A percentile compares a stretch with the other conserved stretches of the same genome.
Conservation (phyloP, 805 yeast species). For the Wickerhamiella brachini region DNA sequence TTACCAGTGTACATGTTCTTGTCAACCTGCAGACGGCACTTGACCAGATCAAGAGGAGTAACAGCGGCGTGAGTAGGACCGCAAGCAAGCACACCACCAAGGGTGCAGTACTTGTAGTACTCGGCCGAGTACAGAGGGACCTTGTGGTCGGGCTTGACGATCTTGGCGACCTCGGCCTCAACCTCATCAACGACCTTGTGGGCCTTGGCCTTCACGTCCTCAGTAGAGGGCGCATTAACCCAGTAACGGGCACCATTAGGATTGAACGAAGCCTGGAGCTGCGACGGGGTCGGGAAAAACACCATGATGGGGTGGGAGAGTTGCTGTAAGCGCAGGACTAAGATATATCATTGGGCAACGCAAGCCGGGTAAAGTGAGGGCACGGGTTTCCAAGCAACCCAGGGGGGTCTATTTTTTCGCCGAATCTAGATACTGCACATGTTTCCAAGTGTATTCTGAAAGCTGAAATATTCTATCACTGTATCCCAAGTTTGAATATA, state of each 20-base stretch:
- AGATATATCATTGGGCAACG: not conserved
- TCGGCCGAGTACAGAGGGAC: conserved; percentile 46
- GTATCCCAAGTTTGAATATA: too few species aligned
- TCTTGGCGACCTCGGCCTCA: conserved; percentile 24
- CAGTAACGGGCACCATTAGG: conserved; percentile 26
- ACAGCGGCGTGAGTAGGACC: conserved; percentile 94
- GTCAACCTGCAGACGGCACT: conserved; percentile 85
- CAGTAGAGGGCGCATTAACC: conserved; percentile 16
- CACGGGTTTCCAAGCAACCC: not conserved
- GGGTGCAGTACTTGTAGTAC: conserved; percentile 58
- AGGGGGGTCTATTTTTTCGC: not conserved
- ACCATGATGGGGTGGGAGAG: conserved; percentile 18
- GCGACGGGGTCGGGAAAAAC: conserved; percentile 27
- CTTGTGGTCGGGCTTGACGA: conserved; percentile 22
- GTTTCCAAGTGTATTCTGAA: not conserved
- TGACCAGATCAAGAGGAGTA: conserved; percentile 86
- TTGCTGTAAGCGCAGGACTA: not conserved
- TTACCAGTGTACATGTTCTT: conserved; percentile 60
- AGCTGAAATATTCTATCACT: too few species aligned
- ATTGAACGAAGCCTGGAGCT: conserved; percentile 27
- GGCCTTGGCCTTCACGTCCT: conserved; percentile 19
- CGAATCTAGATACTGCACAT: not conserved
- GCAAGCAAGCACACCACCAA: conserved; percentile 74
- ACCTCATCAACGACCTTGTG: conserved; percentile 18
- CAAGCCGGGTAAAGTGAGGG: not conserved